A percentile compares a stretch with the other conserved stretches of the same genome.
phyloP scores from a whole-genome alignment of 2,329 filamentous ascomycete genomes.

The Arachnopeziza araneosa region DNA sequence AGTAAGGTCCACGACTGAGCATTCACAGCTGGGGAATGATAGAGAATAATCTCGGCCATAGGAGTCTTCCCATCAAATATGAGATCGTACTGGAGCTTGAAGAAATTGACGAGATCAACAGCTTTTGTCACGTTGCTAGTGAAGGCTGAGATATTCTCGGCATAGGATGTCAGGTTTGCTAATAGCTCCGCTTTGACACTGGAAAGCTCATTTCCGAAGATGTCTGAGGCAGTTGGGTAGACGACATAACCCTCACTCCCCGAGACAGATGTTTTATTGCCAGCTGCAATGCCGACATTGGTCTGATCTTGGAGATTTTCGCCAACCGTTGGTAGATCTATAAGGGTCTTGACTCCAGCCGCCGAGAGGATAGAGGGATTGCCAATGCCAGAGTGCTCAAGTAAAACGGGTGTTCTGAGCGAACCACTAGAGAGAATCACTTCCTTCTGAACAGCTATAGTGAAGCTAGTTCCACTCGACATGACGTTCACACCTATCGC shows the following conservation, averaged over 20 bases:
- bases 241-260: conserved; percentile 6
- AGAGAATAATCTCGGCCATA: not conserved
- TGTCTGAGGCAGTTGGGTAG: conserved; percentile 13
- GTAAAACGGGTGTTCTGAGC: conserved; percentile 24
- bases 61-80: conserved; percentile 33
- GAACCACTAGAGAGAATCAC: conserved; percentile 28
- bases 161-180: too few species aligned
- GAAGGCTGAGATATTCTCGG: conserved; percentile 9
- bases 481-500: conserved; percentile 9
- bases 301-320: conserved; percentile 32
- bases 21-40: not conserved
- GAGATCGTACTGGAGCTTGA: conserved; percentile 42
- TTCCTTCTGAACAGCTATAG: conserved; percentile 21
- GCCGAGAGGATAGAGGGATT: conserved; percentile 13
- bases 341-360: conserved; percentile 2
- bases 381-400: conserved; percentile 33
- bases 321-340: conserved; percentile 37
- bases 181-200: not conserved
- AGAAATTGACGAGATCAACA: conserved; percentile 35
- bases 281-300: conserved; percentile 14
- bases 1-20: conserved; percentile 30
- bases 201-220: conserved; percentile 15
- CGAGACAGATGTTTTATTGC: conserved; percentile 16
- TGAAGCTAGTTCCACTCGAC: conserved; percentile 25
- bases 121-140: conserved; percentile 26